A percentile compares a stretch with the other conserved stretches of the same genome.
phyloP scores from a whole-genome alignment of 2,329 filamentous ascomycete genomes.

The Zopfia rhizophila region DNA sequence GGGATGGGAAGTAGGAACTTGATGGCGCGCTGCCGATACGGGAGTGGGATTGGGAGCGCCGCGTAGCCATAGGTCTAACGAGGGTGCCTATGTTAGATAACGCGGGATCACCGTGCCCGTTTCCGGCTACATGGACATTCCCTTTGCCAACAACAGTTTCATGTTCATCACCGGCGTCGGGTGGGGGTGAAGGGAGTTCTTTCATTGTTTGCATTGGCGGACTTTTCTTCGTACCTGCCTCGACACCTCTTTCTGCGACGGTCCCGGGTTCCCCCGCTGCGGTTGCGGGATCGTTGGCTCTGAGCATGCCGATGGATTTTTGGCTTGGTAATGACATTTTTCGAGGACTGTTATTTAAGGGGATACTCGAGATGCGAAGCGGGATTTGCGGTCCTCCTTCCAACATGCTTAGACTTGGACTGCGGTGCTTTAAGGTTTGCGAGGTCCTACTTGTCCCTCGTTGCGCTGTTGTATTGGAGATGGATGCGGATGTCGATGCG shows the following conservation, averaged over 20 bases:
- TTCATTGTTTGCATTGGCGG: slow-evolving; percentile 44
- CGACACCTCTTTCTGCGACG: too few relatives aligned
- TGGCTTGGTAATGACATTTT: slow-evolving; percentile 40
- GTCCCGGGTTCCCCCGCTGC: slow-evolving; percentile 23
- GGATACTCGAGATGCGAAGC: slow-evolving; percentile 47
- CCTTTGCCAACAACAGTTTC: too few relatives aligned
- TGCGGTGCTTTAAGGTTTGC: slow-evolving; percentile 27
- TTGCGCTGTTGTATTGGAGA: slow-evolving; percentile 19
- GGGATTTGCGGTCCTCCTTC: slow-evolving; percentile 43
- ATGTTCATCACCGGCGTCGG: too few relatives aligned
- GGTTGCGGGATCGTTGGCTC: slow-evolving; percentile 22
- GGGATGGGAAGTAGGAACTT: slow-evolving; percentile 21
- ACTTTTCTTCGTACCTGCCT: slow-evolving; percentile 12
- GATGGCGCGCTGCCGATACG: slow-evolving; percentile 45
- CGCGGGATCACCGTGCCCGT: too few relatives aligned
- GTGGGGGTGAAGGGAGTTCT: slow-evolving; percentile 40
- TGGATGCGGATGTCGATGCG: slow-evolving; percentile 29
- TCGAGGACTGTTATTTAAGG: slow-evolving; percentile 41
- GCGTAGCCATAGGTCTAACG: neutral
- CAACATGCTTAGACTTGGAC: slow-evolving; percentile 27
- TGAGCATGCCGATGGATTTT: slow-evolving; percentile 31
- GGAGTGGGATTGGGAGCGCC: slow-evolving; percentile 41
- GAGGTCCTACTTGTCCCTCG: neutral
- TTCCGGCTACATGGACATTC: too few relatives aligned
- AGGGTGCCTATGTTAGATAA: too few relatives aligned